A percentile compares a stretch with the other conserved stretches of the same genome.
These are phyloP conservation scores for Papilionanthe hybrid DNA, from an alignment of 116 monocot species.

Conservation along the genomic window DNA sequence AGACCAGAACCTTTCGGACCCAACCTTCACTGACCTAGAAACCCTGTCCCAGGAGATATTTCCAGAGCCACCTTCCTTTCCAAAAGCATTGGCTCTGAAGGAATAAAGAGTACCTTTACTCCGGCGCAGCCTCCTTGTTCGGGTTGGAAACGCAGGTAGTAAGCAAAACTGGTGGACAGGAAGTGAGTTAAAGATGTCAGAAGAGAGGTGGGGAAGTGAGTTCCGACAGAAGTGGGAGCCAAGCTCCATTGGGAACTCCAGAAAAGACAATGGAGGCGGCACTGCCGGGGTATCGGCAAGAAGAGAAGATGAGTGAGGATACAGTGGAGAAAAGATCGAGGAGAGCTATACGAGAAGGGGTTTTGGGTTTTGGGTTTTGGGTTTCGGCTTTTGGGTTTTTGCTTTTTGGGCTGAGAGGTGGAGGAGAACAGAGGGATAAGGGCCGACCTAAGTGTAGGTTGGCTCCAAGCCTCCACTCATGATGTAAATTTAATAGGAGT, in stretches of 20 bases:
- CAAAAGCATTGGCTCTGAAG: conserved; percentile 14
- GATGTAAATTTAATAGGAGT: too few relatives aligned
- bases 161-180: background rate
- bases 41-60: conserved; percentile 28
- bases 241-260: conserved; percentile 1
- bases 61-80: conserved; percentile 13
- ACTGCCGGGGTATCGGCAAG: background rate
- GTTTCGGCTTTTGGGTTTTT: too few relatives aligned
- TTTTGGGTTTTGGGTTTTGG: conserved; percentile 4
- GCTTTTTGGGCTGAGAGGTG: too few relatives aligned
- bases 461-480: too few relatives aligned
- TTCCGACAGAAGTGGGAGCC: background rate
- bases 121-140: background rate
- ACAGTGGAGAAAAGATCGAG: background rate
- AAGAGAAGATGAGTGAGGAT: background rate
- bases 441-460: too few relatives aligned
- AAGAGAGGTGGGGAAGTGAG: background rate
- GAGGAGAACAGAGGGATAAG: too few relatives aligned
- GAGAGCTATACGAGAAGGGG: background rate
- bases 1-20: conserved; percentile 34
- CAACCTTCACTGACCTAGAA: conserved; percentile 32
- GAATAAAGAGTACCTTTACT: background rate
- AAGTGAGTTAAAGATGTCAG: background rate
- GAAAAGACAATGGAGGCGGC: background rate
- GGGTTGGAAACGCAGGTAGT: background rate